Evolutionary conservation across 2,329 filamentous ascomycete genomes (phyloP).

Genomic region (Alternaria brassicicola): DNA sequence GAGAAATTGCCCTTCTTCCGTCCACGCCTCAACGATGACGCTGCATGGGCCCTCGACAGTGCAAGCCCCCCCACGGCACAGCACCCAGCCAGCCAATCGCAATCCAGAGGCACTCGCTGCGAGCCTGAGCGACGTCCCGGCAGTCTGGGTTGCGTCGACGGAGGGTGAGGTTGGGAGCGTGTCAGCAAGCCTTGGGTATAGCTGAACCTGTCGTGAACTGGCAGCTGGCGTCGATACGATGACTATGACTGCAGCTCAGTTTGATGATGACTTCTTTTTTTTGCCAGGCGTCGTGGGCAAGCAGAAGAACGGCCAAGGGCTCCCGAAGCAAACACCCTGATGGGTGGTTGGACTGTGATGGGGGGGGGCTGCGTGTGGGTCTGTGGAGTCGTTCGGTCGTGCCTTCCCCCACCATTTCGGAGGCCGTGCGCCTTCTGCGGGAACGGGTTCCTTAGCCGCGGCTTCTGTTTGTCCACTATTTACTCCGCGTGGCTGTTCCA

Average conservation of each 20-base stretch:
- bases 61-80: conserved; percentile 38
- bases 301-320: not conserved
- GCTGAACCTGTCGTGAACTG: conserved; percentile 11
- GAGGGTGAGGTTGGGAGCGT: conserved; percentile 27
- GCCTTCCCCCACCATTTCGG: conserved; percentile 21
- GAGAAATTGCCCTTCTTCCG: conserved; percentile 42
- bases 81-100: conserved; percentile 36
- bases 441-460: conserved; percentile 14
- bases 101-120: conserved; percentile 27
- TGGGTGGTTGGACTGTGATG: conserved; percentile 17
- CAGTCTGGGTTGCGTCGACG: conserved; percentile 26
- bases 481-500: not conserved
- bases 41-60: conserved; percentile 37
- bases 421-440: conserved; percentile 19
- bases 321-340: conserved; percentile 19
- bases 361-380: conserved; percentile 10
- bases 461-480: conserved; percentile 2
- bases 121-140: conserved; percentile 32
- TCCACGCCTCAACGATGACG: conserved; percentile 33
- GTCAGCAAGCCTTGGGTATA: conserved; percentile 14
- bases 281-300: conserved; percentile 1
- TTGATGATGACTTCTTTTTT: not conserved
- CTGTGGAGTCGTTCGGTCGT: conserved; percentile 14
- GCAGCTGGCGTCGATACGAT: not conserved
- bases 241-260: not conserved